Evolutionary conservation across 2,329 filamentous ascomycete species (phyloP).

Genomic region (Stemphylium vesicarium): DNA sequence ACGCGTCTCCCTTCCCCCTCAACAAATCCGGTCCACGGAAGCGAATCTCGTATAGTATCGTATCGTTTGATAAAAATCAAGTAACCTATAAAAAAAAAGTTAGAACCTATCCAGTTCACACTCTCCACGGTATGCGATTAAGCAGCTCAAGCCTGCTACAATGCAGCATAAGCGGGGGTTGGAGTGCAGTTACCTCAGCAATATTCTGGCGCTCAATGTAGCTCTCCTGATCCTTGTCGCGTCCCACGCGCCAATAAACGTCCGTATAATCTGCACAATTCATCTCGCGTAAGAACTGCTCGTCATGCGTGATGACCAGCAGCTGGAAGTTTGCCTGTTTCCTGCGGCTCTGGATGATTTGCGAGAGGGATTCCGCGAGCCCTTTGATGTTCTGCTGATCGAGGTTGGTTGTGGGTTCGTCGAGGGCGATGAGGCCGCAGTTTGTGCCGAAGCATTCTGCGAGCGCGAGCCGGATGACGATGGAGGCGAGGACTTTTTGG

Average conservation of each 20-base stretch:
- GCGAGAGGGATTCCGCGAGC: constrained; percentile 81
- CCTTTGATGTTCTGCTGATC: constrained; percentile 94
- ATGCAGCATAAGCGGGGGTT: neutral
- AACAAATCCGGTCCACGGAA: no score
- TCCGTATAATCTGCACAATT: constrained; percentile 92
- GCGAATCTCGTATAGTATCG: no score
- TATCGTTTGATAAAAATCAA: no score
- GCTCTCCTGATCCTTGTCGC: constrained; percentile 86
- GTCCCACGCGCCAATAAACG: constrained; percentile 84
- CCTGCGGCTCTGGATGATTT: constrained; percentile 83
- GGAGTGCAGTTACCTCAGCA: constrained; percentile 39
- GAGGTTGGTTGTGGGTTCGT: constrained; percentile 97
- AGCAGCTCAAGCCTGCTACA: neutral
- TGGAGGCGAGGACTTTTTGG: constrained; percentile 94
- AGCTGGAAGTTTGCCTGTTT: constrained; percentile 95
- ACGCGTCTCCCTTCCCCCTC: no score
- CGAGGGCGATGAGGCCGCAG: constrained; percentile 93
- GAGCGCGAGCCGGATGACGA: constrained; percentile 94
- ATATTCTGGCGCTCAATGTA: constrained; percentile 72
- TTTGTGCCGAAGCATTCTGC: constrained; percentile 96
- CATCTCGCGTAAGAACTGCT: constrained; percentile 94
- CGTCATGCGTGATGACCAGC: constrained; percentile 98
- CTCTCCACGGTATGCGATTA: neutral
- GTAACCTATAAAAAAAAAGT: no score
- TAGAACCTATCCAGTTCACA: no score